Evolutionary conservation across 352 stramenopile species (phyloP), one percentile per base, ranked within the genome.

Genomic region (Globisporangium irregulare): DNA sequence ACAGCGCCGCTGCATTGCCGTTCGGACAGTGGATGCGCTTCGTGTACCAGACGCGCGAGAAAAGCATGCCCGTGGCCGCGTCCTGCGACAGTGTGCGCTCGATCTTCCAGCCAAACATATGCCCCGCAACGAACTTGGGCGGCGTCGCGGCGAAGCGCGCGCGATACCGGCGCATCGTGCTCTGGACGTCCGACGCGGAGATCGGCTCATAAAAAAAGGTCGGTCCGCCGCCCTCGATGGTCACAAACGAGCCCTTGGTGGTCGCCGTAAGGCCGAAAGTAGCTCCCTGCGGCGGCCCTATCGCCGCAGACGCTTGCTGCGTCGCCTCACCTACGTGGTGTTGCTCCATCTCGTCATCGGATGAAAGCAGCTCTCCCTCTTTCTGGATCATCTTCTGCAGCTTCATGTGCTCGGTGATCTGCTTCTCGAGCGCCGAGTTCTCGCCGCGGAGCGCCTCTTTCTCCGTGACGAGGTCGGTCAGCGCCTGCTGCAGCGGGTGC

Each of bases 201-300:
- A 82, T 69, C 10, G 73, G 76, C 22, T 82, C 62, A 48, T 71
- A 82, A 64, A 77, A 75, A 59, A 82, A 82, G 1, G 73, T 72
- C 29, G 73, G 68, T 34, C 75, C 73, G 6, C 71, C 76, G 20
- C 50, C 61, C 14, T 66, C 50, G 27, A 66, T 41, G 4, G 46
- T 56, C 38, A 66, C 61, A 32, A 59, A 66, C 61, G 46, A 59
- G 29, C 61, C 61, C 18, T 59, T 57, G 6, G 14, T 24, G 15
- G 54, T 20, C 15, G 27, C 3, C 1, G 36, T 46, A 46, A 46
- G 15, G 36, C 36, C 36, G 10, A 14, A 3, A 46, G 36, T 4
- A 15, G 36, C 14, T 46, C 12, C 12, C 4, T 46, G 36, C 18
- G 36, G 10, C 36, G 36, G 7, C 36, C 36, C 36, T 46, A 18